Conservation (phyloP, 768 basidiomycete species). For the Suillus ampliporus region DNA sequence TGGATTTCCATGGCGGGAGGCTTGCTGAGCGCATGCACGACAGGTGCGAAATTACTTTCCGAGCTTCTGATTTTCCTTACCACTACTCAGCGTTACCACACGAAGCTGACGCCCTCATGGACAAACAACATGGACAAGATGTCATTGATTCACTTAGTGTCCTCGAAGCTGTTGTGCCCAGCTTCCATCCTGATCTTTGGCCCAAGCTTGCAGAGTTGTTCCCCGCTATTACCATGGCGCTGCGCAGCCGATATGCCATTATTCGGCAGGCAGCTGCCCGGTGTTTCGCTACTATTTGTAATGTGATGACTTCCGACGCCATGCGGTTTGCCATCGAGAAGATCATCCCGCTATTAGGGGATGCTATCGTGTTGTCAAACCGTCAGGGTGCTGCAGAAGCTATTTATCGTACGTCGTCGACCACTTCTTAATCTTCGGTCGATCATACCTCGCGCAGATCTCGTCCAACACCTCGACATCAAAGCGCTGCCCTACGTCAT, state of each 20-base stretch:
- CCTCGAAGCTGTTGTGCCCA: conserved; percentile 79
- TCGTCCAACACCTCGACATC: conserved; percentile 90
- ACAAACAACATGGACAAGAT: conserved; percentile 81
- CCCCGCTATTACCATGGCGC: conserved; percentile 74
- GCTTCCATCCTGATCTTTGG: conserved; percentile 74
- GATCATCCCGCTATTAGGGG: conserved; percentile 81
- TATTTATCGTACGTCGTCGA: conserved; percentile 78
- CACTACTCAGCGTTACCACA: conserved; percentile 52
- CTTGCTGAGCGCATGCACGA: conserved; percentile 66
- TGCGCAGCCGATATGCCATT: conserved; percentile 89
- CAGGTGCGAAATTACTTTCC: conserved; percentile 51
- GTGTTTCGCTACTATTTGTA: conserved; percentile 87
- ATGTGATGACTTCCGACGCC: conserved; percentile 81
- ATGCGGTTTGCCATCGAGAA: conserved; percentile 91
- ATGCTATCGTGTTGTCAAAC: conserved; percentile 73
- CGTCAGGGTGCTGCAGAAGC: conserved; percentile 91
- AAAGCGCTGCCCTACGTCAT: conserved; percentile 96
- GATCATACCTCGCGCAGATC: conserved; percentile 56
- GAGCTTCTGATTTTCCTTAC: not conserved
- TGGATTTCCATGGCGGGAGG: conserved; percentile 93
- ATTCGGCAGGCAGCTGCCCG: conserved; percentile 87
- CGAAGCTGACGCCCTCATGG: conserved; percentile 68
- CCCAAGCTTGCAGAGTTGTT: conserved; percentile 73
- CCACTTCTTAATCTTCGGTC: conserved; percentile 13
- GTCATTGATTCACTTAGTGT: conserved; percentile 93